These are phyloP conservation scores for Trichophyton schoenleinii DNA, from an alignment of 2,329 filamentous ascomycete genomes.

Conservation along the genomic window DNA sequence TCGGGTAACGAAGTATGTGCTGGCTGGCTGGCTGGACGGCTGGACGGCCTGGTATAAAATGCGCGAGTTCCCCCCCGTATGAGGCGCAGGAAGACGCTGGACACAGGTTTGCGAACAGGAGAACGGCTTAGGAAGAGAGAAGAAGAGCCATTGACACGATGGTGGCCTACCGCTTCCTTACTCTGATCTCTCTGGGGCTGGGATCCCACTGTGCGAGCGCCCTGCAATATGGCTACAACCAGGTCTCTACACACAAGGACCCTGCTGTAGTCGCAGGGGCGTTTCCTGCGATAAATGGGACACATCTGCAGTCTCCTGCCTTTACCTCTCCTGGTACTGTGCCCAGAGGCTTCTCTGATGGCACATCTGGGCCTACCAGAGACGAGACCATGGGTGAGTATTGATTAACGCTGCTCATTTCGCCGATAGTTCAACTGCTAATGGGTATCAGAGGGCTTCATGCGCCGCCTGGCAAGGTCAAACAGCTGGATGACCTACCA, in stretches of 20 bases:
- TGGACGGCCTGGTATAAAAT: neutral
- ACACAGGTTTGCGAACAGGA: neutral
- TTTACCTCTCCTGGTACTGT: neutral
- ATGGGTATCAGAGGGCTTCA: neutral
- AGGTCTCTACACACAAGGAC: neutral
- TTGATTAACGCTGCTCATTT: neutral
- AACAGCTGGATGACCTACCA: conserved; percentile 6
- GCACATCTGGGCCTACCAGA: neutral
- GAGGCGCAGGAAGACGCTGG: neutral
- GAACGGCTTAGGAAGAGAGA: neutral
- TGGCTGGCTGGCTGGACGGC: neutral
- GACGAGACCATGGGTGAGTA: conserved; percentile 1
- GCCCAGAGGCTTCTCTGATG: neutral
- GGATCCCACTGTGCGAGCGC: neutral
- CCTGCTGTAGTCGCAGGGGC: neutral
- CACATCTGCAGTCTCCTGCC: conserved; percentile 3
- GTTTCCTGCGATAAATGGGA: conserved; percentile 1
- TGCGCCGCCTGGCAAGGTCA: conserved; percentile 1
- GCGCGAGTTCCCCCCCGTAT: neutral
- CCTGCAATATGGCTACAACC: conserved; percentile 6
- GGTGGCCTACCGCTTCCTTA: neutral
- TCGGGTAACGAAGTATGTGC: neutral
- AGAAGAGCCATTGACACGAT: neutral
- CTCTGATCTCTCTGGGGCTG: neutral
- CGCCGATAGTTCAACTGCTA: neutral